Base-by-base conservation (phyloP, 2,329 filamentous ascomycete species). In the Thermomyces lanuginosus region DNA sequence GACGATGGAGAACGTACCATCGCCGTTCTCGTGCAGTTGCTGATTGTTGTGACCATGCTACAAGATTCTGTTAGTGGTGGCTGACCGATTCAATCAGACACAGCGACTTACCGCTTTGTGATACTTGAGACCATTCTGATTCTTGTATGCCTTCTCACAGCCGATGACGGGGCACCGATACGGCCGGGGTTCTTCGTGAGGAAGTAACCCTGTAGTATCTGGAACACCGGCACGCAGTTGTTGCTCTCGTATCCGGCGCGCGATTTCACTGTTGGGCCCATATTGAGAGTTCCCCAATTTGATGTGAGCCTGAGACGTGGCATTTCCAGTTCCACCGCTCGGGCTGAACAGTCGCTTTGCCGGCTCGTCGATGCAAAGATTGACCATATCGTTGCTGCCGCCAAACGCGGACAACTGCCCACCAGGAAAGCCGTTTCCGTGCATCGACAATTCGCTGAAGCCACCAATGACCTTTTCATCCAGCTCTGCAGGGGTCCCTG, bases 71-170 rank as follows among this genome's bases (percentile, higher is more conserved):
- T n/a, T n/a, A n/a, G n/a, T n/a, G n/a, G n/a, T n/a, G n/a, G n/a
- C n/a, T n/a, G n/a, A n/a, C n/a, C n/a, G n/a, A n/a, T n/a, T n/a
- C n/a, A n/a, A n/a, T n/a, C n/a, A n/a, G n/a, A n/a, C n/a, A n/a
- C n/a, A n/a, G n/a, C 13, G 8, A 59, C 65, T 55, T 58, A 70
- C 67, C 46, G 66, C 61, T 57, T 76, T 76, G 56, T 77, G 72
- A 43, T 82, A 98, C 69, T 95, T 98, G 30, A 98, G 64, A 26
- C 89, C 89, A 42, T 98, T 98, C 51, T 95, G 89, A 53, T 98
- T 98, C 66, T 98, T 98, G 61, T 98, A 98, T 0, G 89, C 86
- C 63, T 98, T 98, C 54, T 95, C 89, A 46, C 89, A 98, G 4
- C 89, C 89, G 49, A 98, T 92, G 26, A 98, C 89, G 1, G 89